Evolutionary conservation across 2,329 filamentous ascomycete genomes (phyloP), one percentile per base, ranked within the genome.

Genomic region (Phialophora expanda): DNA sequence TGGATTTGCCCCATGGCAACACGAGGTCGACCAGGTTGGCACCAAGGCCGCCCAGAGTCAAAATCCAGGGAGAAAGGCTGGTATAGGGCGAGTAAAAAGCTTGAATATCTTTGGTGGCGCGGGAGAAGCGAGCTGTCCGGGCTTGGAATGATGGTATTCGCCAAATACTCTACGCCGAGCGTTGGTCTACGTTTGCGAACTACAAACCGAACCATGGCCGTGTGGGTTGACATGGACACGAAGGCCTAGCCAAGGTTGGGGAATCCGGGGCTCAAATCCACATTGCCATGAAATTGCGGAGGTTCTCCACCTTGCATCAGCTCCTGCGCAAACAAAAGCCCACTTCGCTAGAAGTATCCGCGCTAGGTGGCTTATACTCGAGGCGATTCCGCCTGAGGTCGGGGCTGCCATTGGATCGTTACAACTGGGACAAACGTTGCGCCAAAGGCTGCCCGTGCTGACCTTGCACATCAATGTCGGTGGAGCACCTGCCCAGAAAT

Each of bases 231-330:
- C 6, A 32, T 28, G 9, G 30, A 7, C 22, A 46, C 28, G 28
- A 51, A 24, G 44, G 20, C 20, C 57, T 28, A 54, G 58, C 11
- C 32, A 26, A 53, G 30, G 30, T 53, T 54, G 58, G 58, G 46
- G 58, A 54, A 61, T 54, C 48, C 58, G 48, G 58, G 58, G 58
- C 17, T 20, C 28, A 54, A 38, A 50, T 59, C 41, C 56, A 30
- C 44, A 41, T 41, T 41, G 38, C 12, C 9, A 38, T 7, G 11
- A n/a, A 61, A 54, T 54, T 61, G 58, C 58, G 58, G 58, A 61
- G 58, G 58, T 54, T 24, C 58, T 61, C 58, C 58, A 51, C 46
- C 48, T 28, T 26, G 22, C 22, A 14, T 24, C 20, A 28, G 24
- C 48, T 24, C 48, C 24, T 28, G 20, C 9, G 48, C 22, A 26